Conservation (phyloP, 2,329 filamentous ascomycete species). For the Chaetomiaceae sp. region DNA sequence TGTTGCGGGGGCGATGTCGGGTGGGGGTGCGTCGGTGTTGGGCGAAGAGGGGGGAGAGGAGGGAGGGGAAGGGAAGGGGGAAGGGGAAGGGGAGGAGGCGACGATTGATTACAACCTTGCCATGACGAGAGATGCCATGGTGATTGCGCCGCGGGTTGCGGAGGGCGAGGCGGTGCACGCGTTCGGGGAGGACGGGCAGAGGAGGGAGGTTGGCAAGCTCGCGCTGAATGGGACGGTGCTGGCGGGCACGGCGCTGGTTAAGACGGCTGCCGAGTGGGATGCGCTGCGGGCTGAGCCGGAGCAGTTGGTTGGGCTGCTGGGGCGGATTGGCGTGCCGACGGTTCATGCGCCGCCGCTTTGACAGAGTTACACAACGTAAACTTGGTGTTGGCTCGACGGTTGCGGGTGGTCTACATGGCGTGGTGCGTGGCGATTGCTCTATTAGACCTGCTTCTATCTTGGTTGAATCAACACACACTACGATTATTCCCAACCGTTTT, state of each 20-base stretch:
- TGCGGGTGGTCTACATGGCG: no score
- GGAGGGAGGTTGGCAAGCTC: slow-evolving; percentile 35
- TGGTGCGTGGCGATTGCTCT: no score
- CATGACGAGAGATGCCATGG: slow-evolving; percentile 48
- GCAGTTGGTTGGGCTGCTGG: slow-evolving; percentile 36
- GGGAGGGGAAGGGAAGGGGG: slow-evolving; percentile 9
- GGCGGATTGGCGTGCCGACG: slow-evolving; percentile 35
- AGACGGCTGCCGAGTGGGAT: slow-evolving; percentile 52
- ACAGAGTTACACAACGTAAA: not conserved
- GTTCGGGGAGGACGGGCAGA: slow-evolving; percentile 18
- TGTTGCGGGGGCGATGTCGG: slow-evolving; percentile 25
- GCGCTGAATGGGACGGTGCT: slow-evolving; percentile 57
- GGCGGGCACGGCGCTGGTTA: slow-evolving; percentile 58
- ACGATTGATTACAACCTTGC: slow-evolving; percentile 59
- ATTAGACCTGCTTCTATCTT: no score
- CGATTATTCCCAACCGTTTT: no score
- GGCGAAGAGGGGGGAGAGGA: slow-evolving; percentile 23
- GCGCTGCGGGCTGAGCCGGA: slow-evolving; percentile 38
- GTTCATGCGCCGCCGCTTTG: slow-evolving; percentile 1
- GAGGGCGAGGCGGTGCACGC: slow-evolving; percentile 38
- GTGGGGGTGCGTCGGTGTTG: slow-evolving; percentile 41
- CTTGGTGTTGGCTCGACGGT: no score
- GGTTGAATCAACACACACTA: no score
- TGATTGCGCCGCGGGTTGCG: slow-evolving; percentile 47
- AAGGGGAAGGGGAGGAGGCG: slow-evolving; percentile 35